Percentiles rank a stretch among this genome's conserved stretches.
These are phyloP conservation scores for Teunomyces barrocoloradensis DNA, from an alignment of 805 yeast species.

Conservation along the genomic window DNA sequence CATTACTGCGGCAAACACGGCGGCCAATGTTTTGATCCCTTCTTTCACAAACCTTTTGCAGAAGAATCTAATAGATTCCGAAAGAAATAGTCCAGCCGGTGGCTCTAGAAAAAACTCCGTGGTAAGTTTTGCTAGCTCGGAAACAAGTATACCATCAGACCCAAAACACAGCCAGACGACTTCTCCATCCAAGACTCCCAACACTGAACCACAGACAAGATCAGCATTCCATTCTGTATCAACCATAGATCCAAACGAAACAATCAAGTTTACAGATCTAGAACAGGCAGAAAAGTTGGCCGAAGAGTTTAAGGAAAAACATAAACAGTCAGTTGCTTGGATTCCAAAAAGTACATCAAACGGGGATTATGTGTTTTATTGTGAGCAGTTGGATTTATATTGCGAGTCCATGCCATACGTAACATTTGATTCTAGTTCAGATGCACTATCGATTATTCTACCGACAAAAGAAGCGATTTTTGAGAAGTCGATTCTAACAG, in stretches of 20 bases:
- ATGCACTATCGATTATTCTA: constrained; percentile 20
- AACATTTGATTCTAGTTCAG: constrained; percentile 18
- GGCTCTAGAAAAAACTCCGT: constrained; percentile 45
- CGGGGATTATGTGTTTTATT: constrained; percentile 57
- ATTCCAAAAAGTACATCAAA: constrained; percentile 55
- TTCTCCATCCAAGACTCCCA: constrained; percentile 15
- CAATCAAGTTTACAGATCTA: constrained; percentile 14
- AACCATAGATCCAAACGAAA: constrained; percentile 10
- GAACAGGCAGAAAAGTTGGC: constrained; percentile 30
- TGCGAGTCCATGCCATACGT: constrained; percentile 58
- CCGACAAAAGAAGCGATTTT: constrained; percentile 24
- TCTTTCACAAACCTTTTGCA: constrained; percentile 37
- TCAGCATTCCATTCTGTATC: constrained; percentile 15
- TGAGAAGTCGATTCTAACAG: constrained; percentile 15
- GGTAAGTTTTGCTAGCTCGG: constrained; percentile 49
- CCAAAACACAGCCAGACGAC: constrained; percentile 22
- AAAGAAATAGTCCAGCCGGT: constrained; percentile 28
- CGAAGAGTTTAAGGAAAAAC: constrained; percentile 18
- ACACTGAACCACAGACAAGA: constrained; percentile 2
- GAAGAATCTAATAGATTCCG: constrained; percentile 34
- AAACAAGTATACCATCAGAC: constrained; percentile 28
- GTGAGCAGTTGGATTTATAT: constrained; percentile 57
- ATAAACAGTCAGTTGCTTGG: constrained; percentile 45
- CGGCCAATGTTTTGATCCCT: constrained; percentile 45
- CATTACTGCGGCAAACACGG: constrained; percentile 46